Percentiles rank a stretch among this genome's conserved stretches.
phyloP scores from a whole-genome alignment of 257 asterid genomes.

The Przewalskia tangutica region DNA sequence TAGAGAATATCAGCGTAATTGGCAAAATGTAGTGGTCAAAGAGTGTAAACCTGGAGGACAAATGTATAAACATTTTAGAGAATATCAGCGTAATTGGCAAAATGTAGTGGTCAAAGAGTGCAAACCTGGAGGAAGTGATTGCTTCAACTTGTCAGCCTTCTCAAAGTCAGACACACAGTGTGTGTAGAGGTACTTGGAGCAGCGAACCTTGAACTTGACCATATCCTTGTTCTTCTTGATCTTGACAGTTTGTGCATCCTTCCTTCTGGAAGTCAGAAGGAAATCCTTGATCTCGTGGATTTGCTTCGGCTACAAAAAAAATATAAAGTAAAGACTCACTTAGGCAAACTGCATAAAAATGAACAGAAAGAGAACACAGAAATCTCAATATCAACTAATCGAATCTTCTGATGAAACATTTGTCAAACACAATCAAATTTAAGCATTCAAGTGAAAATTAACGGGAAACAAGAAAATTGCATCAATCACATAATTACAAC shows the following conservation, averaged over 20 bases:
- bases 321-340: too few species aligned
- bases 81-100: not conserved
- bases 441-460: not conserved
- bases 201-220: constrained; percentile 28
- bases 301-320: constrained; percentile 18
- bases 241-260: constrained; percentile 25
- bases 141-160: constrained; percentile 33
- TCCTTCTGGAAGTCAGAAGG: constrained; percentile 27
- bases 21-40: not conserved
- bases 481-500: too few species aligned
- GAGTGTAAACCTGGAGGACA: constrained; percentile 21
- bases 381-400: not conserved
- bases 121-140: constrained; percentile 34
- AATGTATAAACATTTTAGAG: not conserved
- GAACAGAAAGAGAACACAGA: not conserved
- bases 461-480: not conserved
- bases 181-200: constrained; percentile 29
- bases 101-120: not conserved
- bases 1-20: not conserved
- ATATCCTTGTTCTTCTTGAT: constrained; percentile 28
- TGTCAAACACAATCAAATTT: not conserved
- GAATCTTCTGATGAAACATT: not conserved
- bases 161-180: constrained; percentile 18
- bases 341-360: too few species aligned
- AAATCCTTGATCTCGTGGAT: constrained; percentile 27